Conservation (phyloP, 1,284 basidiomycete genomes). For the Anthracocystis panici-leucophaei region DNA sequence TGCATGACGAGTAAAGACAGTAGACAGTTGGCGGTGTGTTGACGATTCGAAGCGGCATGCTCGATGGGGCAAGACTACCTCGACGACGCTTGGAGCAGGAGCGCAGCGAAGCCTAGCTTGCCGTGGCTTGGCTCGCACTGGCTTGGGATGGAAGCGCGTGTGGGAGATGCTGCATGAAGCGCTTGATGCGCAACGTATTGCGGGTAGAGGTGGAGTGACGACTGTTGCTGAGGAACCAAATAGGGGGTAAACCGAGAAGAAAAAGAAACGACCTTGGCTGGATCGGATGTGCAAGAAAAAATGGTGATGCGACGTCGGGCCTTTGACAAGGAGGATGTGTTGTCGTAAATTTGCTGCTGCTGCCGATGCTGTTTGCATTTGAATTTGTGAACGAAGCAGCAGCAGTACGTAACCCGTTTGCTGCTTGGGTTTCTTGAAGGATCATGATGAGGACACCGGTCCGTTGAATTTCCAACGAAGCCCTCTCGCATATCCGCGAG, state of each 20-base stretch:
- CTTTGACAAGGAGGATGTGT: constrained; percentile 32
- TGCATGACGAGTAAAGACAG: constrained; percentile 48
- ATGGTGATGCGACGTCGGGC: constrained; percentile 32
- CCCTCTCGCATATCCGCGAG: constrained; percentile 61
- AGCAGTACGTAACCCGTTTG: constrained; percentile 32
- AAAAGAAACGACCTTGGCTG: constrained; percentile 25
- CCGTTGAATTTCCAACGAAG: constrained; percentile 46
- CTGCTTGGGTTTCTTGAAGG: constrained; percentile 26
- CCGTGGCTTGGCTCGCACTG: not conserved
- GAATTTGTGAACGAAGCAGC: not conserved
- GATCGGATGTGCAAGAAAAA: constrained; percentile 10
- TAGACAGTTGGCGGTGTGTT: constrained; percentile 40
- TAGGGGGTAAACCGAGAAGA: constrained; percentile 1
- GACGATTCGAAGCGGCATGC: constrained; percentile 1
- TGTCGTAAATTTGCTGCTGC: not conserved
- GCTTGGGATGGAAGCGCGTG: not conserved
- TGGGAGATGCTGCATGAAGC: not conserved
- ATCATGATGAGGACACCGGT: constrained; percentile 46
- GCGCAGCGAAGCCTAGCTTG: not conserved
- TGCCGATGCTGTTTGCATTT: constrained; percentile 14
- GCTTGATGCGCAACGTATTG: constrained; percentile 4
- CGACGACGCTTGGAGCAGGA: not conserved
- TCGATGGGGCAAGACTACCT: not conserved
- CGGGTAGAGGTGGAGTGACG: not conserved
- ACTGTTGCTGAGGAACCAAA: constrained; percentile 9